Percentiles rank a stretch among this genome's conserved stretches.
These are phyloP conservation scores for Lasiodiplodia hormozganensis DNA, from an alignment of 2,329 filamentous ascomycete genomes.

Conservation along the genomic window DNA sequence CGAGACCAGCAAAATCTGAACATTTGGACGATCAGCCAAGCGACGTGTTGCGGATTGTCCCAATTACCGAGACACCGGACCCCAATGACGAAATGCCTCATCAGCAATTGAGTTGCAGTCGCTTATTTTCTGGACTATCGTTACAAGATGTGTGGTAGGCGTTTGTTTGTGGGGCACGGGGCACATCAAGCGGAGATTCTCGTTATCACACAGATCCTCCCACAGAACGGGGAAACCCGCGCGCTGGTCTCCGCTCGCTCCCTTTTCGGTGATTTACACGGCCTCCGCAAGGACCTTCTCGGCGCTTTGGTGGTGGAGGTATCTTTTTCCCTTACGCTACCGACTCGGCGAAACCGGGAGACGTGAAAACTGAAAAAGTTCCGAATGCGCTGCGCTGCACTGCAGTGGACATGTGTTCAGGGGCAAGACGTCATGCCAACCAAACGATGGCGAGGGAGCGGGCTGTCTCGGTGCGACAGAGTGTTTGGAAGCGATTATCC, in stretches of 20 bases:
- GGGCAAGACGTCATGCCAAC: background rate
- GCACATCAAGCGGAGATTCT: background rate
- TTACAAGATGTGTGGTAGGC: background rate
- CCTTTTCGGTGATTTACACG: conserved; percentile 1
- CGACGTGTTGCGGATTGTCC: background rate
- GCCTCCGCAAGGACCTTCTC: background rate
- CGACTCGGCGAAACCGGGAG: background rate
- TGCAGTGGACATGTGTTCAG: background rate
- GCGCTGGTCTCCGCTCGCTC: background rate
- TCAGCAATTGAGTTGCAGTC: background rate
- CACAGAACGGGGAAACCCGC: background rate
- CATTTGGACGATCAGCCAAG: background rate
- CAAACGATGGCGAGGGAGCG: background rate
- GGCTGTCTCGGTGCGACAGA: background rate
- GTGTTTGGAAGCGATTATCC: background rate
- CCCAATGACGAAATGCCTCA: background rate
- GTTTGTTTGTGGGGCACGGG: background rate
- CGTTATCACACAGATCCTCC: background rate
- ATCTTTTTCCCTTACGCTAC: background rate
- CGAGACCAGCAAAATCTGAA: background rate
- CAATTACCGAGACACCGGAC: background rate
- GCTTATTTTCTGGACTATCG: background rate
- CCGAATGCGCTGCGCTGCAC: background rate
- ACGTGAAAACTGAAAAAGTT: background rate
- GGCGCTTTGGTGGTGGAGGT: background rate